A percentile compares a stretch with the other conserved stretches of the same genome.
Conservation (phyloP, 768 basidiomycete genomes). For the Lactifluus piperatus region DNA sequence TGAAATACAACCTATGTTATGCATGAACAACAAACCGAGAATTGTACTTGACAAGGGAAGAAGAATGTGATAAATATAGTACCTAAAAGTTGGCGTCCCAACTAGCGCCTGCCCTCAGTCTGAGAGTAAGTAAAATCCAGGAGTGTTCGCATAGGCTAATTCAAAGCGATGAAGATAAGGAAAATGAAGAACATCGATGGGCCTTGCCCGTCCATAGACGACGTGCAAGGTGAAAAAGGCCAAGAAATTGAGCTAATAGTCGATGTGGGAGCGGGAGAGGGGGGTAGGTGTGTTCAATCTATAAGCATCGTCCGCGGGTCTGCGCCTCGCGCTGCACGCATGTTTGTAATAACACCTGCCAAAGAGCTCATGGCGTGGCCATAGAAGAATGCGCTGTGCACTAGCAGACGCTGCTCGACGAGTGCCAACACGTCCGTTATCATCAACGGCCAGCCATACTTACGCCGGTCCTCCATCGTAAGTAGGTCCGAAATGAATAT, state of each 20-base stretch:
- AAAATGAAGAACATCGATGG: background rate
- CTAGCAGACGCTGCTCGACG: constrained; percentile 34
- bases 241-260: background rate
- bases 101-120: background rate
- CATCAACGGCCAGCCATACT: constrained; percentile 35
- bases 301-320: constrained; percentile 30
- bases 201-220: background rate
- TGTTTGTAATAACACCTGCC: constrained; percentile 32
- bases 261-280: background rate
- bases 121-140: background rate
- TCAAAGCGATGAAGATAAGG: background rate
- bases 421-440: constrained; percentile 36
- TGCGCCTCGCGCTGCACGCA: constrained; percentile 30
- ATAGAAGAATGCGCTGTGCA: constrained; percentile 31
- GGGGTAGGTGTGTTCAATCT: constrained; percentile 26
- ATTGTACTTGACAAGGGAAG: background rate
- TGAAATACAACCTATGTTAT: background rate
- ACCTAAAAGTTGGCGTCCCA: background rate
- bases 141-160: background rate
- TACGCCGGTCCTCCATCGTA: constrained; percentile 33
- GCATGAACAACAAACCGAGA: background rate
- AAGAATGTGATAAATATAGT: background rate
- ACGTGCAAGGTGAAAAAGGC: background rate
- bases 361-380: constrained; percentile 33
- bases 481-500: constrained; percentile 35